Percentiles rank a stretch among this genome's conserved stretches.
phyloP scores from a whole-genome alignment of 257 asterid species.

The Thymus quinquecostatus region DNA sequence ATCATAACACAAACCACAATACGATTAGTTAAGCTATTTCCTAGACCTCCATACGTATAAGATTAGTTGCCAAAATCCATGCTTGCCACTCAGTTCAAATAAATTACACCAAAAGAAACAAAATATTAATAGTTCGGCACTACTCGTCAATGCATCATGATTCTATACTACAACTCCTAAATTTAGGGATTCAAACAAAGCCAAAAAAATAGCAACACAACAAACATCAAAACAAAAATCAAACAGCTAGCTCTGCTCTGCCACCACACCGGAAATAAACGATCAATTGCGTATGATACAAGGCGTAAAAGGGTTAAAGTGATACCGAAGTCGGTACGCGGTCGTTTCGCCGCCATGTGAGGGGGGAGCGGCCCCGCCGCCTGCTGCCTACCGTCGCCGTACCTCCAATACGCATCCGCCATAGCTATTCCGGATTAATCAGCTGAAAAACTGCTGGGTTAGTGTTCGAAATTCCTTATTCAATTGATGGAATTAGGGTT shows the following conservation, averaged over 20 bases:
- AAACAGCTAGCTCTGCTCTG: slow-evolving; percentile 23
- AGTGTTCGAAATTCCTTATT: slow-evolving; percentile 1
- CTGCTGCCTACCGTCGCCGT: slow-evolving; percentile 61
- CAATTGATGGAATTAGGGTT: slow-evolving; percentile 34
- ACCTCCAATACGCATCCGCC: slow-evolving; percentile 84
- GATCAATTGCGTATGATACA: neutral
- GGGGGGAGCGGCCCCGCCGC: slow-evolving; percentile 43
- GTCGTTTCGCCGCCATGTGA: slow-evolving; percentile 64
- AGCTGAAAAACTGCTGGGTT: neutral
- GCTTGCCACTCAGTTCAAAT: slow-evolving; percentile 6
- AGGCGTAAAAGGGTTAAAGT: neutral
- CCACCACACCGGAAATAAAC: slow-evolving; percentile 1
- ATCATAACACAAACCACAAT: neutral
- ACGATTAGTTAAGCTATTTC: neutral
- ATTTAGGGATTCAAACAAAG: neutral
- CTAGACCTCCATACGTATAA: slow-evolving; percentile 6
- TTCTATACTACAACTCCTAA: slow-evolving; percentile 31
- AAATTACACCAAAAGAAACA: slow-evolving; percentile 8
- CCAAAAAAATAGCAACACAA: neutral
- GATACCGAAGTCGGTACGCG: slow-evolving; percentile 72
- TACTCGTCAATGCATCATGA: slow-evolving; percentile 1
- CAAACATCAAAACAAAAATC: slow-evolving; percentile 21
- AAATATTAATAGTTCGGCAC: neutral
- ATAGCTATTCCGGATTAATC: slow-evolving; percentile 31
- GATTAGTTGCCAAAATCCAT: neutral